Evolutionary conservation across 192 early-diverging fungal species (phyloP), one percentile per base, ranked within the genome.

Genomic region (Entomortierella chlamydospora): DNA sequence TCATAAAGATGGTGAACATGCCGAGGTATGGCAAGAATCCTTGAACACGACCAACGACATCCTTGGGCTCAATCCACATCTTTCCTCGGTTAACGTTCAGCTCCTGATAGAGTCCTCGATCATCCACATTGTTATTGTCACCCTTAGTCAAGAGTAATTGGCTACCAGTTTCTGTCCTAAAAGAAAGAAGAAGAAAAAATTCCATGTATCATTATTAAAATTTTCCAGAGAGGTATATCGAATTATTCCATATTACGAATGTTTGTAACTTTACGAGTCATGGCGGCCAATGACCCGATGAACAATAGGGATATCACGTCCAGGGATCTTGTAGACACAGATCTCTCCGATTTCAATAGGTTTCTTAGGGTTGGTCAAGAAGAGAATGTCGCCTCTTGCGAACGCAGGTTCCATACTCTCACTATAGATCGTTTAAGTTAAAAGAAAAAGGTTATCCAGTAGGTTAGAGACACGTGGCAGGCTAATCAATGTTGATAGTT

Each of bases 401-500:
- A 98, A 97, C 28, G 97, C 98, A 30, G 98, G 97, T 73, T 97
- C 95, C 98, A 99, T 99, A 82, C 93, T 94, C 60, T 93, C 98
- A 83, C 94, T 94, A 59, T 1, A 20, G 34, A 37, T 37, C 5
- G 10, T 37, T 37, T 7, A 56, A 20, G 9, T 65, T 57, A 22
- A 23, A 31, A 31, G 33, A 45, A 57, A 53, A 41, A 65, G 23
- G 47, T 43, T 45, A 50, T n/a, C n/a, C n/a, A n/a, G n/a, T n/a
- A n/a, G n/a, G n/a, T n/a, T n/a, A n/a, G n/a, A 17, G 26, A 25
- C 12, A 42, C 2, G 25, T 18, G 28, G 2, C 9, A 45, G 17
- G 30, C 22, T n/a, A n/a, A n/a, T n/a, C n/a, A n/a, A n/a, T n/a
- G n/a, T 37, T 37, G 34, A 37, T 37, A 10, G 34, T 37, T 37